phyloP scores from a whole-genome alignment of 163 green algal genomes.

The Coccomyxa subellipsoidea region DNA sequence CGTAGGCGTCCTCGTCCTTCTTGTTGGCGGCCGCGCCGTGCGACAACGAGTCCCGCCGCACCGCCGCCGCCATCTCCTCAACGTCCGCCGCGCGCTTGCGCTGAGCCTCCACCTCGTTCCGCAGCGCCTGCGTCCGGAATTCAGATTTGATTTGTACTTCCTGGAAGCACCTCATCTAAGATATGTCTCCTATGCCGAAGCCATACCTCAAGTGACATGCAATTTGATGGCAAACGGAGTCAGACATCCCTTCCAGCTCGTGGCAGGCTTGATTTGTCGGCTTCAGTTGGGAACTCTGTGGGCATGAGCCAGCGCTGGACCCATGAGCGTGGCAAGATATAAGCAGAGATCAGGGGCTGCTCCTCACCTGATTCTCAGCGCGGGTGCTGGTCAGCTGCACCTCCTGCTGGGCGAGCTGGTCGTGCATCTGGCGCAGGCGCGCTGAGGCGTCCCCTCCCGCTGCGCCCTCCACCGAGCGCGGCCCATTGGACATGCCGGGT shows the following conservation, averaged over 20 bases:
- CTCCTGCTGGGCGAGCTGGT: conserved; percentile 17
- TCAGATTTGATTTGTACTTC: too few species aligned
- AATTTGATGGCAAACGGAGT: too few species aligned
- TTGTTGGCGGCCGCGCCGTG: conserved; percentile 24
- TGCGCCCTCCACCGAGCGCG: not conserved
- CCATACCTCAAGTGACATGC: too few species aligned
- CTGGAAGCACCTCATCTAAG: too few species aligned
- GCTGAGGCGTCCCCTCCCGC: not conserved
- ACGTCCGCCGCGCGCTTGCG: conserved; percentile 15
- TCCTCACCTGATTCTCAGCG: not conserved
- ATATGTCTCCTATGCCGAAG: too few species aligned
- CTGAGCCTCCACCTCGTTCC: conserved; percentile 46
- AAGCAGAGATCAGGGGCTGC: too few species aligned
- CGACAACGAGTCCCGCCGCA: not conserved
- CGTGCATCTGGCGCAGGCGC: conserved; percentile 13
- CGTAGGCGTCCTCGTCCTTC: conserved; percentile 34
- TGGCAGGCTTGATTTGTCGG: too few species aligned
- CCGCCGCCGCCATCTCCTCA: conserved; percentile 11
- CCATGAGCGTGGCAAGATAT: too few species aligned
- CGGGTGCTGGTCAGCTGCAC: not conserved
- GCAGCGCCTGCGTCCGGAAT: conserved; percentile 44
- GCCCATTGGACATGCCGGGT: not conserved
- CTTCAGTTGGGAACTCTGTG: too few species aligned
- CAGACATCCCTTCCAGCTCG: too few species aligned
- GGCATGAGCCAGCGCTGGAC: too few species aligned